A percentile compares a stretch with the other conserved stretches of the same genome.
Evolutionary conservation across 495 filamentous ascomycete species (phyloP).

Genomic region (Penicillium canariense): DNA sequence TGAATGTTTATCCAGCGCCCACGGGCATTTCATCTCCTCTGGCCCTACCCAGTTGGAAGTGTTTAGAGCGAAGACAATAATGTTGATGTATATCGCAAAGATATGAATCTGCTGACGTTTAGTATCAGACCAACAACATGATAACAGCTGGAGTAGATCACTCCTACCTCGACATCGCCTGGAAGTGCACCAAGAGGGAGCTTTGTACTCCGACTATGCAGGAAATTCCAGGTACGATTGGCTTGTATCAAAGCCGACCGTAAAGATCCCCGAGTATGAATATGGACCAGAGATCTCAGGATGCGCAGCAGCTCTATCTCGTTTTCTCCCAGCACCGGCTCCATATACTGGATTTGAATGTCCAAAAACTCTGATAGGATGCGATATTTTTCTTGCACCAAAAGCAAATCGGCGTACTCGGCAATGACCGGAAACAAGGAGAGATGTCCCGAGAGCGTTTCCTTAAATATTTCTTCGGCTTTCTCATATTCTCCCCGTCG

Average conservation of each 20-base stretch:
- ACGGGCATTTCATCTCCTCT: neutral
- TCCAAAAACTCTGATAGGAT: neutral
- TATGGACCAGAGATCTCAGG: neutral
- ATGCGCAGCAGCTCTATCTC: neutral
- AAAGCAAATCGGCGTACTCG: neutral
- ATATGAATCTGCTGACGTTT: neutral
- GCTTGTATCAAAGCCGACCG: neutral
- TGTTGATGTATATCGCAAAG: neutral
- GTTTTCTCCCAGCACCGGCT: neutral
- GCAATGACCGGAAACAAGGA: neutral
- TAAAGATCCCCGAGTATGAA: neutral
- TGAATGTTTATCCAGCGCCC: neutral
- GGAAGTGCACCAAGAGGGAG: neutral
- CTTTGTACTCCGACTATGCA: neutral
- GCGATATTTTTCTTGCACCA: neutral
- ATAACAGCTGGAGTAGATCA: neutral
- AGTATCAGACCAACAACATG: neutral
- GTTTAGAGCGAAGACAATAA: neutral
- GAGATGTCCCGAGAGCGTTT: neutral
- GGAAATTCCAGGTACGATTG: neutral
- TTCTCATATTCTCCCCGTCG: neutral
- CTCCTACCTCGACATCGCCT: neutral
- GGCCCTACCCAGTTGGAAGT: neutral
- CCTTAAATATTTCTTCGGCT: neutral
- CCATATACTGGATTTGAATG: neutral